These are phyloP conservation scores for Calonectria leucothoes DNA, from an alignment of 2,329 filamentous ascomycete genomes.

Conservation along the genomic window DNA sequence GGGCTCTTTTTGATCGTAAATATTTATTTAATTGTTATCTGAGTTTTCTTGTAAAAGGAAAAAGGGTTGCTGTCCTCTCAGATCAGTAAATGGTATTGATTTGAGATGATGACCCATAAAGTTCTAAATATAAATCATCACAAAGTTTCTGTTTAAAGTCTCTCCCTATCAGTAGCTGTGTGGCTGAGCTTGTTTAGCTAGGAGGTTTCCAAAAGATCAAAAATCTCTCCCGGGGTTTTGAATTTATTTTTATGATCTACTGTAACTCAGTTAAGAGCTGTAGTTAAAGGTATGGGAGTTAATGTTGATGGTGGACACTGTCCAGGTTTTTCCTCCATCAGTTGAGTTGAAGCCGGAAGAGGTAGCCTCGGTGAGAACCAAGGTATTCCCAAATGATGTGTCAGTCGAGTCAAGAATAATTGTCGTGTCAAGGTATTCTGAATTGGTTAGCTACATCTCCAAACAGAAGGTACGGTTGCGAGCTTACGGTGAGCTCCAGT, in stretches of 20 bases:
- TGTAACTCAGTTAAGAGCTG: background rate
- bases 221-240: no score
- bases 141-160: no score
- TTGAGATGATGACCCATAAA: no score
- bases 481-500: slow-evolving; percentile 22
- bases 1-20: background rate
- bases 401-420: slow-evolving; percentile 26
- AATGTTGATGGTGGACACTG: slow-evolving; percentile 25
- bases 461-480: no score
- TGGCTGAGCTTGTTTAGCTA: no score
- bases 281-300: slow-evolving; percentile 26
- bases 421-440: slow-evolving; percentile 27
- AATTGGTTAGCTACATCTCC: background rate
- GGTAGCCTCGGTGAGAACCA: slow-evolving; percentile 23
- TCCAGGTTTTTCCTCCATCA: slow-evolving; percentile 32
- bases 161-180: no score
- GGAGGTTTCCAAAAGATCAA: no score
- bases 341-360: slow-evolving; percentile 27
- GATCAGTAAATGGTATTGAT: no score
- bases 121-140: no score
- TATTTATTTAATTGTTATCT: background rate
- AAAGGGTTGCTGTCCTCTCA: no score
- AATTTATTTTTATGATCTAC: background rate
- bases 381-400: slow-evolving; percentile 10
- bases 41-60: background rate